Conservation (phyloP, 169 alveolate genomes). For the Cryptosporidium meleagridis region DNA sequence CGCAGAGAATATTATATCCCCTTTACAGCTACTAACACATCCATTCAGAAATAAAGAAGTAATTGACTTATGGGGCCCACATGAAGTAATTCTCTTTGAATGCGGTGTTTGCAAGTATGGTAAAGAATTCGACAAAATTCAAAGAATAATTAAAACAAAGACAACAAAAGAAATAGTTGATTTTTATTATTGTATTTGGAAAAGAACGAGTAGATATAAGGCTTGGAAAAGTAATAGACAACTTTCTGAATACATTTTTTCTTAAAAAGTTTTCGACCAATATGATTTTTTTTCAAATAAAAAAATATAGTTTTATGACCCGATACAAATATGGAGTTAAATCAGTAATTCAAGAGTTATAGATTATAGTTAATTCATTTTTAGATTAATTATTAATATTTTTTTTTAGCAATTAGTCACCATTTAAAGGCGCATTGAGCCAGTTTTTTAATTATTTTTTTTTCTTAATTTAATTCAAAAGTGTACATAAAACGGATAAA, state of each 20-base stretch:
- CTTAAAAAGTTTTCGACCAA: not conserved
- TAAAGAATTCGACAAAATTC: slow-evolving; percentile 84
- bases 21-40: slow-evolving; percentile 77
- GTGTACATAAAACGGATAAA: not conserved
- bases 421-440: not conserved
- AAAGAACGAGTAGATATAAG: slow-evolving; percentile 83
- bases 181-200: slow-evolving; percentile 85
- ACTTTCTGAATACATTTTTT: slow-evolving; percentile 73
- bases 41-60: slow-evolving; percentile 79
- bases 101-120: slow-evolving; percentile 85
- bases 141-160: slow-evolving; percentile 82
- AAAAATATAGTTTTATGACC: too few relatives aligned
- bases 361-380: too few relatives aligned
- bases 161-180: slow-evolving; percentile 85
- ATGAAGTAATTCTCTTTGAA: slow-evolving; percentile 85
- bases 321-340: not conserved
- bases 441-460: not conserved
- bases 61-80: slow-evolving; percentile 88
- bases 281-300: not conserved
- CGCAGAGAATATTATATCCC: slow-evolving; percentile 74
- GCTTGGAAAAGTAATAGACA: slow-evolving; percentile 85
- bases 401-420: too few relatives aligned
- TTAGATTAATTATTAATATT: not conserved
- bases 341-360: not conserved
- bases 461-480: not conserved